Base-by-base conservation (phyloP, 2,329 filamentous ascomycete species). In the Trichoderma atroviride region DNA sequence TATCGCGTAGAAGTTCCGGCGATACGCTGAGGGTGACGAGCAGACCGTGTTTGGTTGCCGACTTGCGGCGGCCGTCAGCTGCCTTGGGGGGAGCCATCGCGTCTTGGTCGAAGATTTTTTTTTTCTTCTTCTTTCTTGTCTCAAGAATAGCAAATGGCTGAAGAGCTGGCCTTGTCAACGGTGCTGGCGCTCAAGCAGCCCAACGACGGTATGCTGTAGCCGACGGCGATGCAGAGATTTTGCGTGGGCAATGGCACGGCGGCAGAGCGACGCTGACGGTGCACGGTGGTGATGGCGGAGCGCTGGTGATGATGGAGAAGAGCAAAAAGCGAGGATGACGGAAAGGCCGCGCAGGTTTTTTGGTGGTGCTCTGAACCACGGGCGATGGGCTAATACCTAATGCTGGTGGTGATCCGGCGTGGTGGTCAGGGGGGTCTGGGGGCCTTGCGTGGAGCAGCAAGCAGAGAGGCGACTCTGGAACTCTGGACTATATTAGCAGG, bases 11-110 rank as follows among this genome's bases (percentile, higher is more conserved):
- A 71, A 79, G 82, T 22, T 81, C 76, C 53, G 87, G 79, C 27
- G 84, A 75, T 60, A 89, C 81, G 73, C 82, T 86, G 67, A 90
- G 78, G 9, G 82, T 88, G 75, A 89, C 78, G 70, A 88, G 70
- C 62, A 83, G 74, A 40, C 69, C 74, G 24, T 75, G 67, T 72
- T 81, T 81, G 74, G 74, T 73, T 70, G 76, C 77, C 31, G 80
- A 81, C 72, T 81, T 81, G 73, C 80, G 79, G 71, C 80, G 79
- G 69, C 73, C 76, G 64, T 81, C 78, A 64, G 74, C 68, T 56
- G 76, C 73, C 71, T 80, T 80, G 74, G 74, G 70, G 60, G 79
- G 78, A 72, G 79, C 76, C 79, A 81, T 81, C 56, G 71, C 70
- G 52, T 63, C 40, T 61, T 47, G 53, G 43, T 29, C 16, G 40